Base-by-base conservation (phyloP, 441 rosid genomes). In the Pelargonium myrrhifolium region DNA sequence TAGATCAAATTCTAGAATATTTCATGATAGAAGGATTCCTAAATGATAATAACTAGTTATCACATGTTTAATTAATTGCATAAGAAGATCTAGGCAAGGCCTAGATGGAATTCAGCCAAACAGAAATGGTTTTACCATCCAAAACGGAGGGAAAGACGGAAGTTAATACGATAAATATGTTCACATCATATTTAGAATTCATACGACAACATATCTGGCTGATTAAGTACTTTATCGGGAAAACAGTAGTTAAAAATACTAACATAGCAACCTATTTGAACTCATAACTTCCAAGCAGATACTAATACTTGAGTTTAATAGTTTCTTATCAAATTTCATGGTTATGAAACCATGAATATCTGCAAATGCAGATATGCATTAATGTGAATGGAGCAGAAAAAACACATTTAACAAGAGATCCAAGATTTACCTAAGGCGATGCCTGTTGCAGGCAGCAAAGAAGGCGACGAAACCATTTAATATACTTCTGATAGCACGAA, bases 401-500 rank as follows among this genome's bases (percentile, higher is more conserved):
- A 7, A 5, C 8, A 15, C 58, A 51, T 51, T 51, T 51, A 51
- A 51, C 58, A 53, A 53, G 59, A 53, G 24, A 53, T 17, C 20
- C 63, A 59, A 22, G 1, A 59, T 59, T 37, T 75, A 78, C 78
- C 81, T 78, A 22, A 72, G 71, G 14, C 81, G 77, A 70, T 78
- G 78, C 62, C 74, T 71, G 74, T 66, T 78, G 67, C 76, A 78
- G 21, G 81, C 75, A 47, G 76, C 65, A 24, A 64, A 66, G 74
- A 72, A 72, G 42, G 76, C 77, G 68, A 69, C 72, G 10, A 78
- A 71, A 18, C 79, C 81, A n/a, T 67, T 62, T 28, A 78, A 37
- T 47, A 78, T 70, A 45, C 71, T 72, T 66, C 78, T 74, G 11
- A 78, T 60, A 2, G 76, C 73, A 62, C 72, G 78, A 56, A 75